These are phyloP conservation scores for Arabis hirsuta DNA, from an alignment of 345 rosid species.

Conservation along the genomic window DNA sequence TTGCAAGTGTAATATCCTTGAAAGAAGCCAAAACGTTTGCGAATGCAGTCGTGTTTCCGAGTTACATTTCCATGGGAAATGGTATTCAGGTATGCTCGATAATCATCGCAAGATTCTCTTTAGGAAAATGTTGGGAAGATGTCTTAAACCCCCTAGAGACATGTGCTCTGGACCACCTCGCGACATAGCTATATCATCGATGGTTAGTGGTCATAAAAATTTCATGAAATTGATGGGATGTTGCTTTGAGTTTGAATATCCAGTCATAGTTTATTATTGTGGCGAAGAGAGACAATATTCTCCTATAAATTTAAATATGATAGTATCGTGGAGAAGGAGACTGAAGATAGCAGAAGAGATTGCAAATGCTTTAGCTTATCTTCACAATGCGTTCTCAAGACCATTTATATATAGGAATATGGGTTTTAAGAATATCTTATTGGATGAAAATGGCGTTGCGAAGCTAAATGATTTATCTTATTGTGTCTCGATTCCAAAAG, in stretches of 20 bases:
- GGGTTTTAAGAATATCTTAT: neutral
- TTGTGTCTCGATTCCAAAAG: slow-evolving; percentile 23
- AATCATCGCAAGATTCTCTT: slow-evolving; percentile 18
- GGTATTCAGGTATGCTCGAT: slow-evolving; percentile 24
- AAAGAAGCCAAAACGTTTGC: slow-evolving; percentile 19
- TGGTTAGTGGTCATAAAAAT: slow-evolving; percentile 29
- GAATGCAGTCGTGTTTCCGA: slow-evolving; percentile 30
- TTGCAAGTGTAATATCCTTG: slow-evolving; percentile 8
- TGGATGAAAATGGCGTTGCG: neutral
- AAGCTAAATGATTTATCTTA: slow-evolving; percentile 7
- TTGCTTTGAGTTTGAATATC: slow-evolving; percentile 19
- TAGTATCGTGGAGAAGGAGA: neutral
- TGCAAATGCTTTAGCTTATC: slow-evolving; percentile 20
- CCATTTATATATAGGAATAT: slow-evolving; percentile 25
- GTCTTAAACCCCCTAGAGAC: neutral
- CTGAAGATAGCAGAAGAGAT: slow-evolving; percentile 29
- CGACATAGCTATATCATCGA: slow-evolving; percentile 25
- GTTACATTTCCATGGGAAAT: neutral
- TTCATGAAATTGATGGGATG: slow-evolving; percentile 23
- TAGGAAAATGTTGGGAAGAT: slow-evolving; percentile 8
- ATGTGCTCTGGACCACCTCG: neutral
- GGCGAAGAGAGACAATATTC: slow-evolving; percentile 4
- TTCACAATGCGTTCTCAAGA: slow-evolving; percentile 24
- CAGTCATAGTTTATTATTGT: slow-evolving; percentile 25
- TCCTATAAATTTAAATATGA: slow-evolving; percentile 1